A percentile compares a stretch with the other conserved stretches of the same genome.
These are phyloP conservation scores for Gloeostereum incarnatum DNA, from an alignment of 768 basidiomycete genomes.

Conservation along the genomic window DNA sequence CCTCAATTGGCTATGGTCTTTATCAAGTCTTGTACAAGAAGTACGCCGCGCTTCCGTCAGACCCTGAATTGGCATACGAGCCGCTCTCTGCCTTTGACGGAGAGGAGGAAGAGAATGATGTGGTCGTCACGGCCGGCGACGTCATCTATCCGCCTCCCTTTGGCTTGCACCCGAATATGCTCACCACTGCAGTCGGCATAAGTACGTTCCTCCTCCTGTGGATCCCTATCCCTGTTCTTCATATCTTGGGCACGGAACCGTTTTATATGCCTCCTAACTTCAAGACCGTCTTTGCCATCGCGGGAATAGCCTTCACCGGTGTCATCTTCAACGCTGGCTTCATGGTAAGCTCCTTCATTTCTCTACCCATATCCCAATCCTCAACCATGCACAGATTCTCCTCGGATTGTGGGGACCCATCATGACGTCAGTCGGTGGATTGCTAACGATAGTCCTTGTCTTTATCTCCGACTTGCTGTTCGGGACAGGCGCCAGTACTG, in stretches of 20 bases:
- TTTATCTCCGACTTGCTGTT: constrained; percentile 72
- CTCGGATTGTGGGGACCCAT: constrained; percentile 85
- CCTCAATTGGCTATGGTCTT: constrained; percentile 63
- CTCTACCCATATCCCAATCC: not conserved
- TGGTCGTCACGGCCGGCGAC: constrained; percentile 16
- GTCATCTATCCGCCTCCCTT: constrained; percentile 60
- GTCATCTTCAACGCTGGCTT: constrained; percentile 78
- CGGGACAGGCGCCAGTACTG: constrained; percentile 46
- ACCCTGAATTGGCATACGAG: constrained; percentile 44
- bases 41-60: constrained; percentile 62
- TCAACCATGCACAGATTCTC: constrained; percentile 42
- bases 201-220: constrained; percentile 67
- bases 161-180: constrained; percentile 74
- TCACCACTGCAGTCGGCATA: constrained; percentile 76
- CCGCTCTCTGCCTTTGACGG: constrained; percentile 31
- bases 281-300: constrained; percentile 40
- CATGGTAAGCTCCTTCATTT: constrained; percentile 46
- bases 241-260: constrained; percentile 51
- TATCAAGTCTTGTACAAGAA: constrained; percentile 85
- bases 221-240: constrained; percentile 70
- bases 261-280: constrained; percentile 56
- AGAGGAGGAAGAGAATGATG: constrained; percentile 12
- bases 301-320: constrained; percentile 61
- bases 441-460: constrained; percentile 92
- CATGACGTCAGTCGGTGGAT: constrained; percentile 78